Base-by-base conservation (phyloP, 139 green algal species). In the Closterium sp. region DNA sequence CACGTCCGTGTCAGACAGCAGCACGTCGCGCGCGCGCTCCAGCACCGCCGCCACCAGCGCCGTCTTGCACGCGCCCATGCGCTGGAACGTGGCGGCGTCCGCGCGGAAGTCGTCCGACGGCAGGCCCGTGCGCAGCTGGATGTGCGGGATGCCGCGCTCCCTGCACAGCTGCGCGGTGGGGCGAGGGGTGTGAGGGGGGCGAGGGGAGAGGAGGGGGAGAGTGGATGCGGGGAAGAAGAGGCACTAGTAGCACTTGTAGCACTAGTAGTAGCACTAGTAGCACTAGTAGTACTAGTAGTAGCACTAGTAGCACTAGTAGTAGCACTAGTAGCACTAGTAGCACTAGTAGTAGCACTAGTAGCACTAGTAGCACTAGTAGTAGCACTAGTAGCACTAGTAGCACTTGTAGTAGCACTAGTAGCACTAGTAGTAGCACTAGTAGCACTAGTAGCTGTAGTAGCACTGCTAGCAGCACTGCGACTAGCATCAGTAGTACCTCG, bases 1-100 rank as follows among this genome's bases (percentile, higher is more conserved):
- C 9, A 97, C 96, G 92, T 99, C 97, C 84, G 98, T 98, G 91
- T 99, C 97, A n/a, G 94, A 96, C 32, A 99, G 96, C 32, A 99
- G 93, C 30, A 98, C 89, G 55, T 95, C 85, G 89, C 97, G 93
- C 7, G 95, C 96, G 66, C 97, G 92, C 86, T 96, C 88, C 0
- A 97, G 96, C 91, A 99, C 97, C 3, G 95, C 91, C 7, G n/a
- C 35, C 10, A 93, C 28, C 34, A 93, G 85, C 35, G n/a, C 34
- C 35, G 34, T 33, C 84, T 93, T 93, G 43, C 21, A 43, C 21
- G 84, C 36, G 91, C 91, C 91, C 91, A 93, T 93, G 87, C 33
- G 10, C 21, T 35, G 64, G 87, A 93, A 93, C 33, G 64, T 30
- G 16, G n/a, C 33, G 25, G 43, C 33, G 89, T 89, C 76, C 21